Evolutionary conservation across 306 rosid species (phyloP).

Genomic region (Malus orientalis): DNA sequence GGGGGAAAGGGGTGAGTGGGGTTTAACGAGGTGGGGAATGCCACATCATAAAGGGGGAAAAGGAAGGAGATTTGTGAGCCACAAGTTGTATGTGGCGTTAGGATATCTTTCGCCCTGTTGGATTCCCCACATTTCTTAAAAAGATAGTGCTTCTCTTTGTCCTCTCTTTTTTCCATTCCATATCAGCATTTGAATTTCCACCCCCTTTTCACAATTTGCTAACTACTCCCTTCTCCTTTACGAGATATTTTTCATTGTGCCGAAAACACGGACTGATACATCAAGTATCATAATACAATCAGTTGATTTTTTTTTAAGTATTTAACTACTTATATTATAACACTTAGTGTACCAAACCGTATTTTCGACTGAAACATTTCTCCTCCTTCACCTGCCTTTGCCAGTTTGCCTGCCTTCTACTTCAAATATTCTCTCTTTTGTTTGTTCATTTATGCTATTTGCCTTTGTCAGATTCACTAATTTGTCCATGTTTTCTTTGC

Average conservation of each 20-base stretch:
- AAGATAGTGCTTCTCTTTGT: constrained; percentile 51
- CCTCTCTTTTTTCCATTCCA: constrained; percentile 29
- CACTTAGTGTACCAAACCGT: too few species aligned
- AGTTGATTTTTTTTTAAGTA: too few species aligned
- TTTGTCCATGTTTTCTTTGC: not conserved
- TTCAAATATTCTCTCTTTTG: not conserved
- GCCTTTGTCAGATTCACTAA: not conserved
- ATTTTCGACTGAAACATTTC: too few species aligned
- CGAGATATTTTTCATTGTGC: rapidly evolving
- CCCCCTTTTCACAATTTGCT: not conserved
- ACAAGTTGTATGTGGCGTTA: constrained; percentile 72
- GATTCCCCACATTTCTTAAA: constrained; percentile 55
- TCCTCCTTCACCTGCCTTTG: not conserved
- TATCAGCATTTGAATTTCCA: constrained; percentile 18
- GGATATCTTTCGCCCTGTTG: constrained; percentile 69
- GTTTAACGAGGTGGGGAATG: constrained; percentile 26
- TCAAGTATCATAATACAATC: rapidly evolving
- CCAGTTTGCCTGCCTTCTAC: not conserved
- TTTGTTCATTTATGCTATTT: not conserved
- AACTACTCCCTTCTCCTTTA: not conserved
- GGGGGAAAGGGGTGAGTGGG: not conserved
- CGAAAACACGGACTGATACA: rapidly evolving
- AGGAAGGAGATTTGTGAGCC: constrained; percentile 49
- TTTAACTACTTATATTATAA: too few species aligned
- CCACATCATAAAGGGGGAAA: constrained; percentile 50